Percentiles rank a stretch among this genome's conserved stretches.
phyloP scores from a whole-genome alignment of 2,329 filamentous ascomycete species.

The Fusarium sp. region DNA sequence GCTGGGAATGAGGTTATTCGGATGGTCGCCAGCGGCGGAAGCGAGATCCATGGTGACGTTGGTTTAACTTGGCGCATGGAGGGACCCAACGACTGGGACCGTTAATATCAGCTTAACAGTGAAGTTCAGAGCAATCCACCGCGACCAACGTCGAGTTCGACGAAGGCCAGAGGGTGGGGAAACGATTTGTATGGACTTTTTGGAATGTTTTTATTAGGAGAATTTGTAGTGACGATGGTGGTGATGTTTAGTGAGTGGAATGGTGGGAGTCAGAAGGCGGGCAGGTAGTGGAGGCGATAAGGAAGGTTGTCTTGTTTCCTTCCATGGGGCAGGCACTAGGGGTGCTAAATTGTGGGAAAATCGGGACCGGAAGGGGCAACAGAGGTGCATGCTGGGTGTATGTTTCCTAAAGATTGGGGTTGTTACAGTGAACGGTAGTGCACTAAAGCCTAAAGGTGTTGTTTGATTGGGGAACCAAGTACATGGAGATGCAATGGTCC shows the following conservation, averaged over 20 bases:
- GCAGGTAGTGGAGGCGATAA: conserved; percentile 31
- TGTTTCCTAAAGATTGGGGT: conserved; percentile 17
- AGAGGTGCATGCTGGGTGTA: conserved; percentile 11
- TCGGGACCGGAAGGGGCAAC: conserved; percentile 38
- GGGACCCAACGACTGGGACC: conserved; percentile 33
- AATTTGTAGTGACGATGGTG: conserved; percentile 27
- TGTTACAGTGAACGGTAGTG: conserved; percentile 10
- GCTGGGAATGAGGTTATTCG: conserved; percentile 44
- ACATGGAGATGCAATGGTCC: background rate
- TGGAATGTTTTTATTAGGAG: conserved; percentile 17
- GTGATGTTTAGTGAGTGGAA: conserved; percentile 17
- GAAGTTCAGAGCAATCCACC: conserved; percentile 35
- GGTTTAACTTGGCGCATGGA: conserved; percentile 42
- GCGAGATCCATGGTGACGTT: conserved; percentile 47
- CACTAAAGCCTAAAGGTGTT: background rate
- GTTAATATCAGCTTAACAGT: conserved; percentile 29
- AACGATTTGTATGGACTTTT: conserved; percentile 6
- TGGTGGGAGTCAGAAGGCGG: conserved; percentile 29
- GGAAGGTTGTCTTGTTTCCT: conserved; percentile 12
- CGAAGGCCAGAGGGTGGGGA: conserved; percentile 26
- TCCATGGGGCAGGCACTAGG: conserved; percentile 3
- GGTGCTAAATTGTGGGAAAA: conserved; percentile 35
- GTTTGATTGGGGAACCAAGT: background rate
- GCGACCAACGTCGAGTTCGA: conserved; percentile 28
- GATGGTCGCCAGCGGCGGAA: conserved; percentile 43